These are phyloP conservation scores for Russula brevipes DNA, from an alignment of 768 basidiomycete species.

Conservation along the genomic window DNA sequence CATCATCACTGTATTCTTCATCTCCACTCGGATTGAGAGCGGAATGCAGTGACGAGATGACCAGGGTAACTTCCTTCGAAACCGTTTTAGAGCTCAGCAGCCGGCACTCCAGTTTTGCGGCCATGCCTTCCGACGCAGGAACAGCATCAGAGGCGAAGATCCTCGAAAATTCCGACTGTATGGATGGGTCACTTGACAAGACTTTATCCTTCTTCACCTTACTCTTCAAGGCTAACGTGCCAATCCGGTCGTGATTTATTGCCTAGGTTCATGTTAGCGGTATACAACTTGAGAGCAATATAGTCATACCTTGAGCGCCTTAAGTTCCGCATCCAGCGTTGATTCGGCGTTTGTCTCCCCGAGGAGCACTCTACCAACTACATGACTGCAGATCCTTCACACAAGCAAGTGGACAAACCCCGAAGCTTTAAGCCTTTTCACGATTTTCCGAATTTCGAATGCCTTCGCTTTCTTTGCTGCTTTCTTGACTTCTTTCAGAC, in stretches of 20 bases:
- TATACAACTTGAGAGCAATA: neutral
- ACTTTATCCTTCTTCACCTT: conserved; percentile 70
- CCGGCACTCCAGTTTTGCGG: conserved; percentile 62
- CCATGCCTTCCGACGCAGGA: conserved; percentile 37
- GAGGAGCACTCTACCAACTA: conserved; percentile 32
- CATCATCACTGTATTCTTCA: neutral
- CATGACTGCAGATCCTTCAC: neutral
- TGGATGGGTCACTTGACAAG: conserved; percentile 43
- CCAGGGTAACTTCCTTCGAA: conserved; percentile 49
- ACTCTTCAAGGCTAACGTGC: conserved; percentile 57
- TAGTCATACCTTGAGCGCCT: conserved; percentile 55
- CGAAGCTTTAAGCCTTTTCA: conserved; percentile 72
- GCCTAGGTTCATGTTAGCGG: conserved; percentile 37
- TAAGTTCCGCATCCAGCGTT: conserved; percentile 56
- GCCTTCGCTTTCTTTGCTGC: conserved; percentile 75
- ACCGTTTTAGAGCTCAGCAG: conserved; percentile 75
- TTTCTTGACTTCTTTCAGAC: conserved; percentile 64
- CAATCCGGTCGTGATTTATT: conserved; percentile 53
- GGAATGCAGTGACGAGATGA: conserved; percentile 47
- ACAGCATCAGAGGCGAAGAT: conserved; percentile 24
- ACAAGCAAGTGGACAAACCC: conserved; percentile 42
- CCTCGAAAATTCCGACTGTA: conserved; percentile 32
- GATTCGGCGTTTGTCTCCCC: conserved; percentile 35
- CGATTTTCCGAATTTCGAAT: conserved; percentile 76
- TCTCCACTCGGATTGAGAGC: conserved; percentile 34